Base-by-base conservation (phyloP, 2,329 filamentous ascomycete species). In the Trichoderma asperellum region DNA sequence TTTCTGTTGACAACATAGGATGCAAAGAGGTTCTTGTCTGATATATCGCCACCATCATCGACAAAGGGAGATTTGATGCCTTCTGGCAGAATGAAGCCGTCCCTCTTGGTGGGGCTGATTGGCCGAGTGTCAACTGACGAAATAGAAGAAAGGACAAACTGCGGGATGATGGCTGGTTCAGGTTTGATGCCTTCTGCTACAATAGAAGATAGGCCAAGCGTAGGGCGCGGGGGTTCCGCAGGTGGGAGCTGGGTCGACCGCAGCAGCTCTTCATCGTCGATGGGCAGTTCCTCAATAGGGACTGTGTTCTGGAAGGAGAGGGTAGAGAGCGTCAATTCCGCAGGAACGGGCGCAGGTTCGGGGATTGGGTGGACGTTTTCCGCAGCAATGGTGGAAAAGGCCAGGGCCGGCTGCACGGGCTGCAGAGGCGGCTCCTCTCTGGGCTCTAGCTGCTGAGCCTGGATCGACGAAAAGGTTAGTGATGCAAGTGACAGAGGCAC, bases 1-100 rank as follows among this genome's bases (percentile, higher is more conserved):
- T 82, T 85, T 70, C 81, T 81, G 73, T 83, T 82, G 70, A 82
- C 78, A 75, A 83, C 77, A 60, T 84, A 77, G n/a, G 82, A 78
- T 56, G 79, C 79, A 69, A 85, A 78, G 68, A 83, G 77, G 37
- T 78, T 73, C 78, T 77, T 75, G 77, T 80, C 74, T 14, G 83
- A 79, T 24, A 81, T 81, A 68, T 79, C 74, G 21, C 83, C 81
- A 12, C 76, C 73, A 35, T 73, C 74, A 32, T 76, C 76, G 14
- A 72, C 71, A 34, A 77, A 76, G 11, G 77, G 73, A 11, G 75
- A 75, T 18, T 76, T 74, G 66, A 79, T 75, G 52, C 87, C 85
- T 21, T 81, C 81, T 0, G 87, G 84, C 27, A 89, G 82, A 69
- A 89, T 85, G 71, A 89, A 86, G 0, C 79, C 88, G 72, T 88